Percentiles rank a stretch among this genome's conserved stretches.
Conservation (phyloP, 2,329 filamentous ascomycete genomes). For the Pyricularia sp. region DNA sequence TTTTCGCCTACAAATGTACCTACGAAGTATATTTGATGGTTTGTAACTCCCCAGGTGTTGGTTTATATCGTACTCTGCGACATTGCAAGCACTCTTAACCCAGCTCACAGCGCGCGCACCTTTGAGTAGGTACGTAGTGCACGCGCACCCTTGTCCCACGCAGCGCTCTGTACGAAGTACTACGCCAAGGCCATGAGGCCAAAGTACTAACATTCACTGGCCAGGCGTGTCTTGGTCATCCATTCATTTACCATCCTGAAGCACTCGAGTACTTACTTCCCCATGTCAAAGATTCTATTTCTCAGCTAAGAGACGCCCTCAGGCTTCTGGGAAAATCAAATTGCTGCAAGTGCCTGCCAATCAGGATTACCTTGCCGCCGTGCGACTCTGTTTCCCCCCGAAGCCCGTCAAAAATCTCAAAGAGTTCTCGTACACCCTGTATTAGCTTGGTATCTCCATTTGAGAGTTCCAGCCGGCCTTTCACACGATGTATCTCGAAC, state of each 20-base stretch:
- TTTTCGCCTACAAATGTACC: too few relatives aligned
- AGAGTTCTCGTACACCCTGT: conserved; percentile 88
- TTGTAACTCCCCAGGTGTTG: too few relatives aligned
- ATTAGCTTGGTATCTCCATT: conserved; percentile 65
- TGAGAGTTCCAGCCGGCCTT: conserved; percentile 62
- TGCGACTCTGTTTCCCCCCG: conserved; percentile 14
- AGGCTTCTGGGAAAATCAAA: conserved; percentile 40
- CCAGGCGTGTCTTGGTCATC: background rate
- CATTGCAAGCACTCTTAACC: too few relatives aligned
- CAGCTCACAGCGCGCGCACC: too few relatives aligned
- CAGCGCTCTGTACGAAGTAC: background rate
- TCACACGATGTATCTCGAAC: conserved; percentile 82
- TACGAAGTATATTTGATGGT: too few relatives aligned
- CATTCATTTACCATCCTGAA: background rate
- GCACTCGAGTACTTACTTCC: background rate
- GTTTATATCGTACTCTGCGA: too few relatives aligned
- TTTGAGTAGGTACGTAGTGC: too few relatives aligned
- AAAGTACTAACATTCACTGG: background rate
- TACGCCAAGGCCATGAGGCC: background rate
- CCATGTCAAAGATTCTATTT: background rate
- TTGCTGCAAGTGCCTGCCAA: conserved; percentile 46
- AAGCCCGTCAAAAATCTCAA: conserved; percentile 67
- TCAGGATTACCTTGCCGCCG: conserved; percentile 51
- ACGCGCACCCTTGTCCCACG: too few relatives aligned
- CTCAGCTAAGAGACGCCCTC: conserved; percentile 8